Percentiles rank a stretch among this genome's conserved stretches.
phyloP scores from a whole-genome alignment of 495 filamentous ascomycete species.

The Baudoinia panamericana region DNA sequence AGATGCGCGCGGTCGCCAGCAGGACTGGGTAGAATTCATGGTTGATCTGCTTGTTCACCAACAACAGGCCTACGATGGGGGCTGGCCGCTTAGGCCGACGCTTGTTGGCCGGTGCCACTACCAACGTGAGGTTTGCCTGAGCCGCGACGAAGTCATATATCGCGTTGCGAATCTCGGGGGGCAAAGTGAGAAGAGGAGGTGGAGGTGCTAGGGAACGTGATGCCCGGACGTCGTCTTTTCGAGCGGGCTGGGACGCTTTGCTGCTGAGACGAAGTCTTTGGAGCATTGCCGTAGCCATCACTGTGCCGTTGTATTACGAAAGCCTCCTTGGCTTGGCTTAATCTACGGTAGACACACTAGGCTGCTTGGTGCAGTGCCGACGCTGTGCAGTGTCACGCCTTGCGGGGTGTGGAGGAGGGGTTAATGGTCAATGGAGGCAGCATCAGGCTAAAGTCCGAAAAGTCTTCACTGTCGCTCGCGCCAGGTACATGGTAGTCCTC shows the following conservation, averaged over 20 bases:
- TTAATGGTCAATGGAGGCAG: no score
- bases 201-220: neutral
- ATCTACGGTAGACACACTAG: no score
- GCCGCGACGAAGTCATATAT: neutral
- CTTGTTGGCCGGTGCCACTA: neutral
- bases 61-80: neutral
- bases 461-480: no score
- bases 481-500: no score
- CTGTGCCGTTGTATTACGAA: no score
- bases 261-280: neutral
- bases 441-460: no score
- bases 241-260: neutral
- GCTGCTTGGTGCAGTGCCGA: no score
- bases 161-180: neutral
- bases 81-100: neutral
- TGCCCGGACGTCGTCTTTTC: neutral
- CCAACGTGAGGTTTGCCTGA: neutral
- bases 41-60: neutral
- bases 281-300: constrained; percentile 2
- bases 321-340: no score
- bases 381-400: no score
- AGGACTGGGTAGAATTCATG: neutral
- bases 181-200: neutral
- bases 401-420: no score
- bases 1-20: neutral